Percentiles rank a stretch among this genome's conserved stretches.
Conservation (phyloP, 371 early-diverging fungal genomes). For the Mucor velutinosus region DNA sequence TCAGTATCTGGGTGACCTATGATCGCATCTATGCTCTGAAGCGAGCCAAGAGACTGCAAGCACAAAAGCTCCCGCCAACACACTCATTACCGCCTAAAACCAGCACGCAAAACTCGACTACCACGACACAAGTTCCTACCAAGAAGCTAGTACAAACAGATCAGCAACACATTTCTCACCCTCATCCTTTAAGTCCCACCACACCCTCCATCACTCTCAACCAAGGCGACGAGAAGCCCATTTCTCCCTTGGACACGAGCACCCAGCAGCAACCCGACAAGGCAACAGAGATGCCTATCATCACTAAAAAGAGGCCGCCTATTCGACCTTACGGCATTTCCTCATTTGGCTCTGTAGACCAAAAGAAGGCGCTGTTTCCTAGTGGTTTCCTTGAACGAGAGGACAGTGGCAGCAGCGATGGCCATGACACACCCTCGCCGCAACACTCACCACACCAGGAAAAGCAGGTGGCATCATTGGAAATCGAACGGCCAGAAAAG, state of each 20-base stretch:
- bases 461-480: background rate
- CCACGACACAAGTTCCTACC: background rate
- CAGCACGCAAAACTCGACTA: background rate
- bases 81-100: background rate
- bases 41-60: slow-evolving; percentile 4
- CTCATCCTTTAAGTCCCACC: background rate
- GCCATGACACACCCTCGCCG: background rate
- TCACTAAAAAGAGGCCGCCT: slow-evolving; percentile 17
- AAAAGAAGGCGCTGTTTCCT: slow-evolving; percentile 16
- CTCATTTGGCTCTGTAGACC: slow-evolving; percentile 25
- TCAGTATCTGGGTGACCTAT: slow-evolving; percentile 75
- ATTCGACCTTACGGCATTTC: slow-evolving; percentile 24
- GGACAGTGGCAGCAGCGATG: background rate
- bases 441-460: background rate
- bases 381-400: background rate
- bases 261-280: background rate
- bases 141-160: background rate
- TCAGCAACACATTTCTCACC: background rate
- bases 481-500: background rate
- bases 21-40: slow-evolving; percentile 50
- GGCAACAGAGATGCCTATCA: background rate
- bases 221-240: background rate
- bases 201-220: background rate
- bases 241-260: background rate
- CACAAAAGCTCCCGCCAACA: background rate